A percentile compares a stretch with the other conserved stretches of the same genome.
These are phyloP conservation scores for Coccomyxa sp. DNA, from an alignment of 139 green algal genomes.

Conservation along the genomic window DNA sequence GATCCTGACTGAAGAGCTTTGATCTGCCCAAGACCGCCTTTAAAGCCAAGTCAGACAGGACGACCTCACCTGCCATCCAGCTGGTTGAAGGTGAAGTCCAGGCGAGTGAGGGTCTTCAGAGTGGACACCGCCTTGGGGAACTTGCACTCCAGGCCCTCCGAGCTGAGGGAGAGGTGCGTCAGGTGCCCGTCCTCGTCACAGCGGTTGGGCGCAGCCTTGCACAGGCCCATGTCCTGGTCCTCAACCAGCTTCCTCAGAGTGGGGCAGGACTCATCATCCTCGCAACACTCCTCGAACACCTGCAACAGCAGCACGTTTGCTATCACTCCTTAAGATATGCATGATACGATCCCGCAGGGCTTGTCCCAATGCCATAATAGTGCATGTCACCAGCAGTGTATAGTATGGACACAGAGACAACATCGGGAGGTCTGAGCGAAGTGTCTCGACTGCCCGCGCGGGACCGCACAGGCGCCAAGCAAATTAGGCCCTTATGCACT, in stretches of 20 bases:
- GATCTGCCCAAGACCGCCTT: neutral
- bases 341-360: too few species aligned
- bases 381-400: too few species aligned
- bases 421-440: too few species aligned
- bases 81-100: slow-evolving; percentile 9
- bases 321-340: too few species aligned
- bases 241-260: neutral
- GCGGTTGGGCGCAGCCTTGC: neutral
- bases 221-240: neutral
- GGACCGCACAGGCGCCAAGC: too few species aligned
- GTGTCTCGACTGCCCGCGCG: too few species aligned
- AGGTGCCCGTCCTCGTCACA: slow-evolving; percentile 3
- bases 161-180: neutral
- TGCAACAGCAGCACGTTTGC: too few species aligned
- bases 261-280: neutral
- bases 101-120: neutral
- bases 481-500: too few species aligned
- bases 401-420: too few species aligned
- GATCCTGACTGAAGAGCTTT: neutral
- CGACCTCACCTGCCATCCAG: neutral
- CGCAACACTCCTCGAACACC: neutral
- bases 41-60: neutral
- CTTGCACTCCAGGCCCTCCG: slow-evolving; percentile 2
- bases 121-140: neutral
- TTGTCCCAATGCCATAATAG: too few species aligned